Conservation (phyloP, 305 asterid genomes). For the Fraxinus nigra region DNA sequence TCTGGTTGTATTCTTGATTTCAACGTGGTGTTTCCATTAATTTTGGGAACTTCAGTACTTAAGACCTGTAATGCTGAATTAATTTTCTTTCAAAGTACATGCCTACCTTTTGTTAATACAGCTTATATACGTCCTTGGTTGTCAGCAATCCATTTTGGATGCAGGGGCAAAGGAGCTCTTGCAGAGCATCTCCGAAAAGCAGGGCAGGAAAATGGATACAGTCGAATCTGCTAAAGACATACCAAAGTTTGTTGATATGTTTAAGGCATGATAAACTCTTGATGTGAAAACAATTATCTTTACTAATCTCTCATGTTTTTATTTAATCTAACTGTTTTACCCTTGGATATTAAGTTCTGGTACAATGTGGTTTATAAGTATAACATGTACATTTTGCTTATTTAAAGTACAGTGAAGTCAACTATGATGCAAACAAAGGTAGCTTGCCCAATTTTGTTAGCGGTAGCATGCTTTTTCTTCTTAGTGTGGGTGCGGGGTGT, state of each 20-base stretch:
- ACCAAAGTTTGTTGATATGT: conserved; percentile 62
- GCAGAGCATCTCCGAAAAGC: conserved; percentile 90
- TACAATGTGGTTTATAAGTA: neutral
- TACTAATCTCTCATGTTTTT: neutral
- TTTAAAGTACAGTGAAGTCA: neutral
- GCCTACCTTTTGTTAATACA: neutral
- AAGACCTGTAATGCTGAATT: neutral
- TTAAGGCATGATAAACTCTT: conserved; percentile 59
- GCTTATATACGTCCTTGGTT: conserved; percentile 13
- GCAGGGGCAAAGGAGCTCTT: conserved; percentile 94
- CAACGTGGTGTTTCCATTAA: conserved; percentile 12
- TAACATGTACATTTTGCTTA: neutral
- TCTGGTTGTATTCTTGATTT: neutral
- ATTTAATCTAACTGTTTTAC: neutral
- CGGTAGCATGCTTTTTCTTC: neutral
- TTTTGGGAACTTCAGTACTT: conserved; percentile 6
- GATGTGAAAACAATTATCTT: neutral
- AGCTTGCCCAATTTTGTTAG: neutral
- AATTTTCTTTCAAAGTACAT: neutral
- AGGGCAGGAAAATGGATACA: conserved; percentile 90
- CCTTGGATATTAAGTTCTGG: neutral
- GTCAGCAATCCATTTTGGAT: conserved; percentile 25
- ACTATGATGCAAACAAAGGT: neutral
- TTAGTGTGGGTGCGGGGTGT: neutral
- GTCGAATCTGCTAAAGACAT: conserved; percentile 81